Evolutionary conservation across 108 stramenopile genomes (phyloP).

Genomic region (Schizochytrium sp.): DNA sequence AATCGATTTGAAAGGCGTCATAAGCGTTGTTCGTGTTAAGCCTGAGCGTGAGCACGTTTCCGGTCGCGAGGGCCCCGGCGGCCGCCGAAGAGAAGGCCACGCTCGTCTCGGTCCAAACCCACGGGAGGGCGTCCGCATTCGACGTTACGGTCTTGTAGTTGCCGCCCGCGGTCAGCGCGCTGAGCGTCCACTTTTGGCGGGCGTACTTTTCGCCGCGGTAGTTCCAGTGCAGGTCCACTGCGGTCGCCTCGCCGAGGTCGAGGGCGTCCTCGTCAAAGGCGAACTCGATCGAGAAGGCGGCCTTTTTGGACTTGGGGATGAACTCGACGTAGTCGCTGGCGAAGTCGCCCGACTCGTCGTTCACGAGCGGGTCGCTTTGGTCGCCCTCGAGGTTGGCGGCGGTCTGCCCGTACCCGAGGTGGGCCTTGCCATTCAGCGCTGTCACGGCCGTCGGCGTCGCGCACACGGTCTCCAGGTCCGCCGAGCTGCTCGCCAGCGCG

Average conservation of each 20-base stretch:
- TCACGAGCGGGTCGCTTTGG: neutral
- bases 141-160: neutral
- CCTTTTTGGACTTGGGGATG: neutral
- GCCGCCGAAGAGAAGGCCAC: neutral
- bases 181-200: neutral
- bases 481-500: too few relatives aligned
- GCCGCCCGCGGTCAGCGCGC: neutral
- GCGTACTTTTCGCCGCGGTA: neutral
- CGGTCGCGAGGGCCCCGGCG: neutral
- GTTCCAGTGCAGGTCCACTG: neutral
- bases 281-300: neutral
- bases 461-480: neutral
- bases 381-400: neutral
- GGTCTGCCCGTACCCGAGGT: neutral
- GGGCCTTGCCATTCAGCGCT: neutral
- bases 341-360: neutral
- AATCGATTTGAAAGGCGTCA: neutral
- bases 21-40: neutral
- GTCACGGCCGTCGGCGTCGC: neutral
- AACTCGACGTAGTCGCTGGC: neutral
- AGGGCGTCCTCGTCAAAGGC: neutral
- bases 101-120: neutral
- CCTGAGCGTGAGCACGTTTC: neutral
- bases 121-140: neutral
- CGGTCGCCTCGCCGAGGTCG: neutral